Percentiles rank a stretch among this genome's conserved stretches.
These are phyloP conservation scores for Dryas octopetala DNA, from an alignment of 306 rosid species.

Conservation along the genomic window DNA sequence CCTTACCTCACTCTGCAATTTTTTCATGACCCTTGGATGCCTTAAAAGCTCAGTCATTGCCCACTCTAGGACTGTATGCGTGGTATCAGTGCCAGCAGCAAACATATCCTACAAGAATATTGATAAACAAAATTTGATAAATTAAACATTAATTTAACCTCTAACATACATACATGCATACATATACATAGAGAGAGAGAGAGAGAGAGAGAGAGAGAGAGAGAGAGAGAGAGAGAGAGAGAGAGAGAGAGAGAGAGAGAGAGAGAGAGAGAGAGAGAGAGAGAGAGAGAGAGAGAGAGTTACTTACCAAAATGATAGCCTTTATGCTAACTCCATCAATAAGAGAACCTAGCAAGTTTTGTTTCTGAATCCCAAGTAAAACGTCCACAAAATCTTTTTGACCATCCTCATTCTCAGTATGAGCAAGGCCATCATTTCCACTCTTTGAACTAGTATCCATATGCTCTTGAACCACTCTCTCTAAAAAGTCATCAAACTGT, in stretches of 20 bases:
- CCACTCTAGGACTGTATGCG: slow-evolving; percentile 13
- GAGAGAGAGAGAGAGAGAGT: neutral
- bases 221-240: no score
- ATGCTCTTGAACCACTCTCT: slow-evolving; percentile 48
- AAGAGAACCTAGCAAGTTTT: slow-evolving; percentile 35
- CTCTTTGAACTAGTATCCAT: neutral
- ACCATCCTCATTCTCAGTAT: slow-evolving; percentile 1
- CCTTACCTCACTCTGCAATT: slow-evolving; percentile 17
- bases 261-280: no score
- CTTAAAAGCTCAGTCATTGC: slow-evolving; percentile 18
- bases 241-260: no score
- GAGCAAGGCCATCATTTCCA: neutral
- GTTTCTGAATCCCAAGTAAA: slow-evolving; percentile 41
- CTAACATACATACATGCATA: neutral
- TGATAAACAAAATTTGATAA: neutral
- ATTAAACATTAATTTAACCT: neutral
- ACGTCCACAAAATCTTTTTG: slow-evolving; percentile 47
- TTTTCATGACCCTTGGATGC: slow-evolving; percentile 18
- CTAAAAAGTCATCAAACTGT: slow-evolving; percentile 42
- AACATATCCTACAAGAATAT: slow-evolving; percentile 8
- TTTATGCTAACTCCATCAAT: slow-evolving; percentile 35
- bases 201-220: no score
- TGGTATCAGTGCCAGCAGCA: slow-evolving; percentile 17
- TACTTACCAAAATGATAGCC: slow-evolving; percentile 57
- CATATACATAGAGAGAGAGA: no score